Conservation (phyloP, 2,329 filamentous ascomycete species). For the Microsporum ferrugineum region DNA sequence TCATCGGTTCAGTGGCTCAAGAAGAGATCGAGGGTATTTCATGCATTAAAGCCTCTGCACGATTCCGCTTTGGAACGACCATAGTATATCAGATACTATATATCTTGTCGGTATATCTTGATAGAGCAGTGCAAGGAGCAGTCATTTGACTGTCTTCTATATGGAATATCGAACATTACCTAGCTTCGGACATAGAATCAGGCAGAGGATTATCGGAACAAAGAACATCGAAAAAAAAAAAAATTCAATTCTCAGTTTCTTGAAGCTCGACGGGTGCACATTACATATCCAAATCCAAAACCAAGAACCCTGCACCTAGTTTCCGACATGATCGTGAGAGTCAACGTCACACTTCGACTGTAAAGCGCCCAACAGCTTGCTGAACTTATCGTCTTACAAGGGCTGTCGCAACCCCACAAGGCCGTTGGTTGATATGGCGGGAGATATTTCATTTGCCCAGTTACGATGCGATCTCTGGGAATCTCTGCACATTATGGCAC, state of each 20-base stretch:
- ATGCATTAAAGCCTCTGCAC: conserved; percentile 15
- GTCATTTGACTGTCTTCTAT: conserved; percentile 28
- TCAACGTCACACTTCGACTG: conserved; percentile 1
- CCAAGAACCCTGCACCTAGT: conserved; percentile 1
- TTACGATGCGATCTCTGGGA: background rate
- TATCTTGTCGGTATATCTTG: conserved; percentile 59
- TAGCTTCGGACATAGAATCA: conserved; percentile 63
- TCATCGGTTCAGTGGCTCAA: conserved; percentile 4
- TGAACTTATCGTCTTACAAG: background rate
- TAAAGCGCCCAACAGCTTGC: conserved; percentile 5
- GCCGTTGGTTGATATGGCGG: background rate
- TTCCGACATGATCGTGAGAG: background rate
- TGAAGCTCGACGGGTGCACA: conserved; percentile 13
- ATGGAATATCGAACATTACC: conserved; percentile 43
- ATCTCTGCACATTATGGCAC: background rate
- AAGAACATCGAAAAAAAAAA: conserved; percentile 20
- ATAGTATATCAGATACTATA: conserved; percentile 44
- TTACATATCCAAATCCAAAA: conserved; percentile 1
- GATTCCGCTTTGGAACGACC: conserved; percentile 29
- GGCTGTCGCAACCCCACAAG: background rate
- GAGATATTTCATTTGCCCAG: background rate
- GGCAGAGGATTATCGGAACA: conserved; percentile 30
- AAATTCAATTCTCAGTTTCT: conserved; percentile 24
- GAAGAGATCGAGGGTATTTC: conserved; percentile 1
- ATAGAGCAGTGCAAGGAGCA: conserved; percentile 51